These are phyloP conservation scores for Oryza meyeriana DNA, from an alignment of 176 grass and related monocot species.

Conservation along the genomic window DNA sequence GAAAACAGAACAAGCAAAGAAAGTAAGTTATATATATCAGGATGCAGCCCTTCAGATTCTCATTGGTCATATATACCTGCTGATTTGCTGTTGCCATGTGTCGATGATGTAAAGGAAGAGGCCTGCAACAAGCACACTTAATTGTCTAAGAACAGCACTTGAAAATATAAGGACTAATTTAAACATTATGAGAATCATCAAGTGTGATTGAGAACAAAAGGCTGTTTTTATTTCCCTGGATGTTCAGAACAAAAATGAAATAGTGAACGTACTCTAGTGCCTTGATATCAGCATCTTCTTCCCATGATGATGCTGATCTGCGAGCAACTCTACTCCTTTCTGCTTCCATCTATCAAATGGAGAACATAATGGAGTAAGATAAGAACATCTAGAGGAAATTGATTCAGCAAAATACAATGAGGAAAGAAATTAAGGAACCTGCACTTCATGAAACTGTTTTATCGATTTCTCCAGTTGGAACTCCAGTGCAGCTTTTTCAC, in stretches of 20 bases:
- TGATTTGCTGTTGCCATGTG: conserved; percentile 81
- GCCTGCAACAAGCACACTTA: conserved; percentile 56
- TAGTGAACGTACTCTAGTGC: conserved; percentile 62
- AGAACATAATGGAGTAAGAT: conserved; percentile 23
- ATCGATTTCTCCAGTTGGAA: conserved; percentile 94
- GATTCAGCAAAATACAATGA: conserved; percentile 15
- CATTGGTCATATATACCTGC: conserved; percentile 53
- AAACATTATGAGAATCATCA: not conserved
- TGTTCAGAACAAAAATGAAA: not conserved
- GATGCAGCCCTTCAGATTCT: not conserved
- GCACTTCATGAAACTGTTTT: conserved; percentile 87
- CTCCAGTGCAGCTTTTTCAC: conserved; percentile 91
- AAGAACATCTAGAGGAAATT: conserved; percentile 16
- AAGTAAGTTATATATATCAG: not conserved
- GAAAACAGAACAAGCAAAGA: conserved; percentile 36
- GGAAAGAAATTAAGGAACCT: conserved; percentile 50
- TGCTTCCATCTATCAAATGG: conserved; percentile 76
- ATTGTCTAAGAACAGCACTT: conserved; percentile 31
- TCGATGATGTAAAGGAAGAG: conserved; percentile 94
- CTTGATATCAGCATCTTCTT: conserved; percentile 99
- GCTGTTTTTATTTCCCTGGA: not conserved
- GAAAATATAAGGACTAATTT: conserved; percentile 15
- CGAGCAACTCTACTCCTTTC: conserved; percentile 77
- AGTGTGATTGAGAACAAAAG: not conserved
- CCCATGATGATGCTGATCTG: conserved; percentile 79